Evolutionary conservation across 2,329 filamentous ascomycete genomes (phyloP), one percentile per base, ranked within the genome.

Genomic region (Aspergillus ruber): DNA sequence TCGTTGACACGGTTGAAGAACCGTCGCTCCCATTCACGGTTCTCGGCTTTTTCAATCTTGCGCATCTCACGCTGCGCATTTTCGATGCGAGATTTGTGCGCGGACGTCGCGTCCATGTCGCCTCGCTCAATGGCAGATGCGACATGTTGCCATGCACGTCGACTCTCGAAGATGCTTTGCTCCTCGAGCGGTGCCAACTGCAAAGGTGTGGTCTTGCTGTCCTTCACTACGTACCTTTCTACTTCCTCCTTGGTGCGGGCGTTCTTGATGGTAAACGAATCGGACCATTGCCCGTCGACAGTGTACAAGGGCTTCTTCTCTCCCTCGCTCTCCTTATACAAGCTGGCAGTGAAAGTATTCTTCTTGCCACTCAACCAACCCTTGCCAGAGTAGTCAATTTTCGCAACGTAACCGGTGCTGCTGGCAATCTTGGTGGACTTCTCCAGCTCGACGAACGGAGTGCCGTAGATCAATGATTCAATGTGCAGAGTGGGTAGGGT

Each of bases 341-440:
- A 67, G 20, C 76, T 77, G 12, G 90, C 91, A 10, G 76, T 82
- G 66, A 97, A 89, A 48, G 80, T 86, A 74, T 97, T 97, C 76
- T 95, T 96, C 78, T 95, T 95, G 56, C 91, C 93, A 41, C 86
- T 90, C 8, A 98, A 71, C 91, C 91, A 98, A 49, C 91, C 91
- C 66, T 89, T 91, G 61, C 91, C 90, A 51, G 83, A 86, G 74
- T 95, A 98, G 66, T 95, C 89, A 61, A 97, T 87, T 73, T 89
- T 90, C 54, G 88, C 81, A 4, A 89, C 86, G 73, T 85, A 96
- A 45, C 93, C 91, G 2, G 84, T 86, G 20, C 86, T 93, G 54
- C 88, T 93, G 47, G 83, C 81, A 60, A 98, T 96, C 71, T 86
- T 88, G 57, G 86, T 90, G 51, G 80, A 81, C 60, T 85, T 85